These are phyloP conservation scores for Didymella pinodella DNA, from an alignment of 2,329 filamentous ascomycete species.

Conservation along the genomic window DNA sequence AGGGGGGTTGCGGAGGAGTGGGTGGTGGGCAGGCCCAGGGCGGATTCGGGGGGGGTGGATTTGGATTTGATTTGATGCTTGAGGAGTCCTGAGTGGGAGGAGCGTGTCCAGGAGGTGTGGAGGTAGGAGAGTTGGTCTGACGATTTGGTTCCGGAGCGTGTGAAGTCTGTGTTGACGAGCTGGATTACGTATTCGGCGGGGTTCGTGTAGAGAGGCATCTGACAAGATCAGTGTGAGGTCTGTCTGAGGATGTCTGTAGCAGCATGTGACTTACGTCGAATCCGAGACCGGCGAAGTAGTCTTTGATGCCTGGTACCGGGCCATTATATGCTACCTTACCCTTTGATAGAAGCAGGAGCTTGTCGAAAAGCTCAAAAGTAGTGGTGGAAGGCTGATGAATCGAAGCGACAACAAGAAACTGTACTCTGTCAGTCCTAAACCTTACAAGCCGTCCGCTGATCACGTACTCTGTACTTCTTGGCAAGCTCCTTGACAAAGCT, in stretches of 20 bases:
- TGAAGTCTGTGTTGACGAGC: conserved; percentile 79
- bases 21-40: not conserved
- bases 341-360: conserved; percentile 74
- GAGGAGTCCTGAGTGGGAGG: conserved; percentile 47
- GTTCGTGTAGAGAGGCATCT: conserved; percentile 75
- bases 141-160: conserved; percentile 58
- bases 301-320: conserved; percentile 62
- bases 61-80: conserved; percentile 37
- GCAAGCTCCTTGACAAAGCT: conserved; percentile 74
- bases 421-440: conserved; percentile 12
- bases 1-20: conserved; percentile 53
- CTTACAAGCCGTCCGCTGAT: not conserved
- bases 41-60: not conserved
- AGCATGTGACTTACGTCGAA: conserved; percentile 39
- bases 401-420: conserved; percentile 78
- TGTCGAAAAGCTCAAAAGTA: conserved; percentile 83
- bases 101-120: conserved; percentile 64
- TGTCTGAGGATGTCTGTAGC: not conserved
- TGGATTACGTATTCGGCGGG: conserved; percentile 83
- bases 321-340: conserved; percentile 80
- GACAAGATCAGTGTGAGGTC: conserved; percentile 14
- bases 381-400: conserved; percentile 86
- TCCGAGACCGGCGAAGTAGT: conserved; percentile 70
- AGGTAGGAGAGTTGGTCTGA: conserved; percentile 61
- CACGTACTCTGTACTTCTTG: conserved; percentile 67